These are phyloP conservation scores for Durusdinium trenchii DNA, from an alignment of 73 alveolate genomes.

Conservation along the genomic window DNA sequence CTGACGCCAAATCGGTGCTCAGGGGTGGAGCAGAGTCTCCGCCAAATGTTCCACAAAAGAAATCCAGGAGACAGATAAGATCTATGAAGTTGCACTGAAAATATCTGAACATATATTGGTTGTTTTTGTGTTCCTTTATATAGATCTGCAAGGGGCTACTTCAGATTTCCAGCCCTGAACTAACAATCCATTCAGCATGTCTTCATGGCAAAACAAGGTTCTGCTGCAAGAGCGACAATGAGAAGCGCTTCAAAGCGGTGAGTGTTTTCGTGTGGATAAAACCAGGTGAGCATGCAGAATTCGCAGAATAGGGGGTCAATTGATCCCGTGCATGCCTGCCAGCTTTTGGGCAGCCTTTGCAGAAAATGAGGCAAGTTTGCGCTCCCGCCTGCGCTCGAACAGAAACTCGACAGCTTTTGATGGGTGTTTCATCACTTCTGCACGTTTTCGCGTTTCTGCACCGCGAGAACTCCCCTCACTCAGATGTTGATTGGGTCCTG, in stretches of 20 bases:
- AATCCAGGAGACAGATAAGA: background rate
- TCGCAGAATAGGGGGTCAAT: conserved; percentile 48
- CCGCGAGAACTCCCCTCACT: too few species aligned
- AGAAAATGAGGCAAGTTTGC: background rate
- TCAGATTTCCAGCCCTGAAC: conserved; percentile 57
- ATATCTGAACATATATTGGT: background rate
- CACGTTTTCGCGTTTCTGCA: too few species aligned
- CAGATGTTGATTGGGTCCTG: too few species aligned
- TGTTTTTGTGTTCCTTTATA: background rate
- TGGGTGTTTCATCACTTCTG: too few species aligned
- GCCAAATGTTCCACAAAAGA: background rate
- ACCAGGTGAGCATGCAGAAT: too few species aligned
- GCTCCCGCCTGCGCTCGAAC: too few species aligned
- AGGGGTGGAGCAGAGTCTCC: conserved; percentile 51
- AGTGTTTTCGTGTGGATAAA: background rate
- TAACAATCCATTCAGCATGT: background rate
- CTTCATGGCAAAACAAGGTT: background rate
- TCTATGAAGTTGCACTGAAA: too few species aligned
- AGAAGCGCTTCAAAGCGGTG: background rate
- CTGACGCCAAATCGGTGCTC: conserved; percentile 45
- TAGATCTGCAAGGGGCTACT: conserved; percentile 33
- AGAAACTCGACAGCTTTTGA: too few species aligned
- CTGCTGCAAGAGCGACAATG: background rate
- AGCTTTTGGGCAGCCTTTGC: conserved; percentile 6
- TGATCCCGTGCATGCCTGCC: conserved; percentile 67